Evolutionary conservation across 257 asterid genomes (phyloP), one percentile per base, ranked within the genome.

Genomic region (Oldenlandia corymbosa): DNA sequence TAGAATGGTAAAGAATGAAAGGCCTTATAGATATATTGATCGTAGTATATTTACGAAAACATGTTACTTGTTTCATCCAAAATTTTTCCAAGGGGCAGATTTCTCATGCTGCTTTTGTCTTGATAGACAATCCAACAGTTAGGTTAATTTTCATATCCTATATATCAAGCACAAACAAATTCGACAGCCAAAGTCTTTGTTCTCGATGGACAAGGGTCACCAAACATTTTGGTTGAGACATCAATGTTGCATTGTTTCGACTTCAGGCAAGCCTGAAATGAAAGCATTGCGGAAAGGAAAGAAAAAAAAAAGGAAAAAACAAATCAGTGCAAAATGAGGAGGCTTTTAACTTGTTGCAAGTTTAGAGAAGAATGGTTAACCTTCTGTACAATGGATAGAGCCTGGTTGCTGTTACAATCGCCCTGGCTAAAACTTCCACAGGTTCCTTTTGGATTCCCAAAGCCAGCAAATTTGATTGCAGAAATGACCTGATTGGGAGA

Each of bases 371-470:
- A n/a, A 48, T 47, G 72, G 12, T 37, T 30, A 20, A 89, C 95
- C 95, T 91, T 76, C 68, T 79, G 70, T 51, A 91, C 74, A 20
- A 81, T 37, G 51, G 93, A 64, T 49, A 67, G 81, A 59, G 93
- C 91, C 23, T 61, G 64, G 52, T 28, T 60, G 84, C 91, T 85
- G 73, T 79, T 79, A 76, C 97, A 91, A 60, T 67, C 80, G 5
- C 97, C 91, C 16, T 88, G 91, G 77, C 80, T 85, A 57, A 82
- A 85, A 69, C 89, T 83, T 37, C 97, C 97, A 37, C 96, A 91
- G 20, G 74, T 48, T 41, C 97, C 97, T 1, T 8, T 73, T 16
- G 97, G 97, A 57, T 88, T 88, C 64, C 97, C 97, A 47, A 78
- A 91, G 80, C 96, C 86, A 14, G 93, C 95, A 41, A 91, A 91